Conservation (phyloP, 225 moss, liverwort and hornwort species). For the Takakia lepidozioides region DNA sequence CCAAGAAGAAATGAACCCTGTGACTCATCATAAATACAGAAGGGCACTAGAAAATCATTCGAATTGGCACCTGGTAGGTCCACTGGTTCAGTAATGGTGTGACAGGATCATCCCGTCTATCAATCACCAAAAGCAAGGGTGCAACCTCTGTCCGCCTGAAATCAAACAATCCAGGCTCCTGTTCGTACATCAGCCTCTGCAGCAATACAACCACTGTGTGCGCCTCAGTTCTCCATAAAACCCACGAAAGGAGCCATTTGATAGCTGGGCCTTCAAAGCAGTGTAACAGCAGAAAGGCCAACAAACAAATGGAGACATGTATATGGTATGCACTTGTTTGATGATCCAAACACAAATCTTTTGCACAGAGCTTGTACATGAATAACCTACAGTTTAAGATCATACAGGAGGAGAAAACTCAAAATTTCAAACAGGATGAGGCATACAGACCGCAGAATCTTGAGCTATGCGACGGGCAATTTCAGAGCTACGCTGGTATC, state of each 20-base stretch:
- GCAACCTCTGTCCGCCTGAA: constrained; percentile 94
- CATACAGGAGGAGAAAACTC: not conserved
- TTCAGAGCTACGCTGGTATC: constrained; percentile 92
- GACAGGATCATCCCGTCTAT: constrained; percentile 96
- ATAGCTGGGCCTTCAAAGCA: no score
- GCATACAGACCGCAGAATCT: constrained; percentile 70
- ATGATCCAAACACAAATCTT: not conserved
- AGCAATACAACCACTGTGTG: constrained; percentile 13
- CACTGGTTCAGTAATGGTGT: constrained; percentile 94
- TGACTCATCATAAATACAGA: no score
- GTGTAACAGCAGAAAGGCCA: no score
- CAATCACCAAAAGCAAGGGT: constrained; percentile 83
- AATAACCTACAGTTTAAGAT: no score
- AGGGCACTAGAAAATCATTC: no score
- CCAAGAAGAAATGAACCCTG: no score
- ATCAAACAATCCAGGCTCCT: constrained; percentile 92
- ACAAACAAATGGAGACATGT: no score
- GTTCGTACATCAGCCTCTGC: constrained; percentile 98
- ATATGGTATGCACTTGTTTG: no score
- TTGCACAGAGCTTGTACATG: not conserved
- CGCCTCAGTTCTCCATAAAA: constrained; percentile 15
- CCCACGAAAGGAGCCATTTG: no score
- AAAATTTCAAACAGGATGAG: not conserved
- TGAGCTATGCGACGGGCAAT: constrained; percentile 80
- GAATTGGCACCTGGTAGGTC: constrained; percentile 88